Evolutionary conservation across 441 rosid species (phyloP), one percentile per base, ranked within the genome.

Genomic region (Bocquillonia castaneifolia): DNA sequence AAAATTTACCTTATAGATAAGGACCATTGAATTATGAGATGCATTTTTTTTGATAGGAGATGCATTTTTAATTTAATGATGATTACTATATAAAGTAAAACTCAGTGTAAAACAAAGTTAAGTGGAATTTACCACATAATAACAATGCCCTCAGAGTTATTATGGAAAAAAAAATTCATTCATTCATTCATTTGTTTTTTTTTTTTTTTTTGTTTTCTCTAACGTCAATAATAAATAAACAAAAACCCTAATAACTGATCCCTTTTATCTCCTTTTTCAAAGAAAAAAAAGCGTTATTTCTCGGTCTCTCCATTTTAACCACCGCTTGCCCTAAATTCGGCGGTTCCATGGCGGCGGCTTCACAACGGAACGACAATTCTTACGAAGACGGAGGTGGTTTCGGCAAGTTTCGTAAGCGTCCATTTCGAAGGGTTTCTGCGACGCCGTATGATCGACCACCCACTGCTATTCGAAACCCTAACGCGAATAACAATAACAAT

Each of bases 371-470:
- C 53, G 93, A 77, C 63, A 78, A 75, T 44, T 75, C 83, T 2
- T 82, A 83, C 68, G 86, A 79, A 40, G 83, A 74, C 58, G 94
- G 91, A 29, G 80, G 78, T 12, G 96, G 98, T 37, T 71, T 40
- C 1, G 99, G 99, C 3, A 94, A 92, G 84, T 81, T 88, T 45
- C 83, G 84, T 59, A 92, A 86, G 80, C 82, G 79, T 28, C 84
- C 93, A 22, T 73, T 74, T 39, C 81, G 89, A 20, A 80, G 78
- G 82, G 63, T 77, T 1, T 81, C 77, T 36, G 28, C 81, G 44
- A 89, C 92, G 71, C 99, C 99, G 5, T 94, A 94, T 55, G 93
- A 81, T 78, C 92, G 97, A 5, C 96, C 91, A 20, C 68, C 83
- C 22, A 66, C 83, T 22, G 72, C 84, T 3, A 64, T 72, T 36